phyloP scores from a whole-genome alignment of 2,329 filamentous ascomycete genomes.

The Xylaria multiplex region DNA sequence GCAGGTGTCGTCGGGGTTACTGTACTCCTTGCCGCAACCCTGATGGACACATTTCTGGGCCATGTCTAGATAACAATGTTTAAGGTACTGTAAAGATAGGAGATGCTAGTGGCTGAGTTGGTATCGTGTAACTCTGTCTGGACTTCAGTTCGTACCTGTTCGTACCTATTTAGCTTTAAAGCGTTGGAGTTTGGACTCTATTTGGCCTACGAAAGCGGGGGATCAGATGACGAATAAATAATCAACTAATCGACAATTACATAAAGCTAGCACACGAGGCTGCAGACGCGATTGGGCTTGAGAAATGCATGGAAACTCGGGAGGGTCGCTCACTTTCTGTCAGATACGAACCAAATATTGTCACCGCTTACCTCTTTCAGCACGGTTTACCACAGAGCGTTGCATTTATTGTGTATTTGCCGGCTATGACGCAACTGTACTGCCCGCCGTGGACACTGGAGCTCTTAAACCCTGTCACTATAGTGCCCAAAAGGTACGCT shows the following conservation, averaged over 20 bases:
- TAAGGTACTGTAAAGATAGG: constrained; percentile 6
- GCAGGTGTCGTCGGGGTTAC: constrained; percentile 84
- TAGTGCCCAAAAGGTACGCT: too few relatives aligned
- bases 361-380: constrained; percentile 35
- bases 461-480: too few relatives aligned
- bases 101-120: not conserved
- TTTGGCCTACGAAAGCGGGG: not conserved
- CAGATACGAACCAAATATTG: constrained; percentile 25
- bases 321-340: constrained; percentile 13
- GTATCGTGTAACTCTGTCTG: not conserved
- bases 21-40: constrained; percentile 90
- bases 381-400: not conserved
- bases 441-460: not conserved
- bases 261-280: not conserved
- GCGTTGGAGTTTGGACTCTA: not conserved
- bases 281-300: constrained; percentile 4
- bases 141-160: too few relatives aligned
- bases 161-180: too few relatives aligned
- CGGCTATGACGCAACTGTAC: constrained; percentile 28
- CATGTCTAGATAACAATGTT: constrained; percentile 57
- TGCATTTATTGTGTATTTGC: not conserved
- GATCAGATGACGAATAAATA: not conserved
- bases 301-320: constrained; percentile 26
- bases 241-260: not conserved
- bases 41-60: constrained; percentile 93